Percentiles rank a stretch among this genome's conserved stretches.
Conservation (phyloP, 805 yeast species). For the Metschnikowia continentalis region DNA sequence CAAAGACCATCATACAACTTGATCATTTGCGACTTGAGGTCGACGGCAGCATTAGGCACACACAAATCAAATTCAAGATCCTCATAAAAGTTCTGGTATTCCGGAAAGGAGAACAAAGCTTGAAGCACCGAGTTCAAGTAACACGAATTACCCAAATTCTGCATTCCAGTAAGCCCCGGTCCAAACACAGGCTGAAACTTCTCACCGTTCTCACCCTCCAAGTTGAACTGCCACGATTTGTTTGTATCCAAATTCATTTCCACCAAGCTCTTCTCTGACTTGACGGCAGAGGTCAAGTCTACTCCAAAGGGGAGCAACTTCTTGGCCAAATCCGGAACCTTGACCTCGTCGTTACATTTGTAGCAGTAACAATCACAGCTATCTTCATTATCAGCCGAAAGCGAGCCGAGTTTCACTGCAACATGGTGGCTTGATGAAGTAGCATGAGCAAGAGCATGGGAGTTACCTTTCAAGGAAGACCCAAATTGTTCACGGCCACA, state of each 20-base stretch:
- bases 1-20: slow-evolving; percentile 77
- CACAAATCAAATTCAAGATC: slow-evolving; percentile 26
- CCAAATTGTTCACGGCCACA: slow-evolving; percentile 97
- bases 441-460: slow-evolving; percentile 81
- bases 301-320: slow-evolving; percentile 62
- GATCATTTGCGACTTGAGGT: slow-evolving; percentile 68
- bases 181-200: slow-evolving; percentile 67
- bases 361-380: slow-evolving; percentile 85
- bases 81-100: slow-evolving; percentile 39
- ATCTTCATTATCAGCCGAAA: slow-evolving; percentile 58
- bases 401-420: slow-evolving; percentile 87
- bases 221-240: slow-evolving; percentile 85
- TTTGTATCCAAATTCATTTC: slow-evolving; percentile 93
- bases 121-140: slow-evolving; percentile 82
- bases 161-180: slow-evolving; percentile 73
- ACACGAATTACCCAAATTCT: slow-evolving; percentile 91
- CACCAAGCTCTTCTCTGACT: slow-evolving; percentile 83
- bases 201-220: slow-evolving; percentile 69
- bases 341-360: slow-evolving; percentile 81
- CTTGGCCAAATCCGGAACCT: slow-evolving; percentile 54
- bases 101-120: slow-evolving; percentile 48
- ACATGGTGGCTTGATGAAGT: slow-evolving; percentile 61
- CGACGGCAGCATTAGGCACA: slow-evolving; percentile 51
- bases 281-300: slow-evolving; percentile 48
- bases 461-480: slow-evolving; percentile 79